Evolutionary conservation across 2,329 filamentous ascomycete species (phyloP), one percentile per base, ranked within the genome.

Genomic region (Ophiostoma triangulosporum): DNA sequence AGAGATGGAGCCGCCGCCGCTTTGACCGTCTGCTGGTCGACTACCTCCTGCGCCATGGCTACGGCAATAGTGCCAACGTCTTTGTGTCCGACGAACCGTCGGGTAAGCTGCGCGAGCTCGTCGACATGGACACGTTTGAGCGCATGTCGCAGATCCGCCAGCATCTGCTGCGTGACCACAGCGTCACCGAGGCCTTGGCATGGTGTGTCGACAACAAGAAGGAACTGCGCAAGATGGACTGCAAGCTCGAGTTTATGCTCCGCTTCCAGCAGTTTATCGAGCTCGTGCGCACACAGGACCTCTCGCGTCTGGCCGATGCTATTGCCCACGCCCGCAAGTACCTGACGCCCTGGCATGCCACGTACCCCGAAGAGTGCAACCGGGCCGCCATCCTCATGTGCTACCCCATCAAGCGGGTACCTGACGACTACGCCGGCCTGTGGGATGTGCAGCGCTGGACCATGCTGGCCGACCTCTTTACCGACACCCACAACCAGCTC

Each of bases 141-240:
- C 78, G 84, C 61, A 91, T 90, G 71, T 84, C 84, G 57, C 77
- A 76, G 55, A 88, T 97, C 59, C 81, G 88, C 56, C 76, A 83
- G 61, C 86, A 83, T 57, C 69, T 98, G 56, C 46, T 57, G 71
- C 55, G 78, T 43, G 74, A 75, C 36, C 81, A 83, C 31, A 86
- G 81, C 60, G 85, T 91, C 4, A 75, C 76, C 33, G 86, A 94
- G 62, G 90, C 89, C 22, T 68, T 98, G 53, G 78, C 81, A 12
- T 98, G 93, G 93, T 96, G 93, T 66, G 80, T 76, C 15, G 91
- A 97, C 63, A 95, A 96, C 68, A 93, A 94, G 68, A 90, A 91
- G 62, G 86, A 90, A 58, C 70, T 98, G 56, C 86, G 89, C 64
- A 95, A 93, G 73, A 84, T 87, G 68, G 84, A 88, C 76, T 88